phyloP scores from a whole-genome alignment of 1,284 basidiomycete species.

The Ganoderma sinense region DNA sequence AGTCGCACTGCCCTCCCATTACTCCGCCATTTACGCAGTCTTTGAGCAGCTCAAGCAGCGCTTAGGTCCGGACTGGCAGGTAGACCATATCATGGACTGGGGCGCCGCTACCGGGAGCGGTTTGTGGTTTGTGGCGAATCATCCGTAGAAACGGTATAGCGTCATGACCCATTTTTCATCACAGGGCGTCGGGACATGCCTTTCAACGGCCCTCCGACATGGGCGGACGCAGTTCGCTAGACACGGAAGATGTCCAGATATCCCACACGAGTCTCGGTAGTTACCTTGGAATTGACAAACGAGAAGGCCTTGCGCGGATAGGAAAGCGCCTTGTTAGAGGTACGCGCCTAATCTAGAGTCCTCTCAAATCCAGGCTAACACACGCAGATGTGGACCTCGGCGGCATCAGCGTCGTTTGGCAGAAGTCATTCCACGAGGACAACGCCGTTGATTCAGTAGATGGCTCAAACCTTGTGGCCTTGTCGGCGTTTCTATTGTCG shows the following conservation, averaged over 20 bases:
- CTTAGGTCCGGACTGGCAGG: constrained; percentile 63
- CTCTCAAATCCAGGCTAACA: constrained; percentile 11
- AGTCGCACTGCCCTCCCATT: constrained; percentile 79
- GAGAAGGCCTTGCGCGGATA: constrained; percentile 70
- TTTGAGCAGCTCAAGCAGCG: constrained; percentile 68
- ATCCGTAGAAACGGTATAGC: constrained; percentile 3
- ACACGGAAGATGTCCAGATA: constrained; percentile 47
- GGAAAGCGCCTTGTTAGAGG: constrained; percentile 68
- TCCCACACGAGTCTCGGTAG: constrained; percentile 59
- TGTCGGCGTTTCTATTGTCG: constrained; percentile 89
- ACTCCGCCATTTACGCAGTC: constrained; percentile 74
- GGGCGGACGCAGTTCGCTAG: constrained; percentile 23
- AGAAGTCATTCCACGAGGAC: constrained; percentile 59
- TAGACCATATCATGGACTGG: constrained; percentile 76
- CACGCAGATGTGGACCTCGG: constrained; percentile 56
- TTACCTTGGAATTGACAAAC: constrained; percentile 77
- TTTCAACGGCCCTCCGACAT: constrained; percentile 55
- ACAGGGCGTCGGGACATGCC: constrained; percentile 67
- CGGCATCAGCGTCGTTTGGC: constrained; percentile 57
- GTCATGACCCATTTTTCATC: constrained; percentile 17
- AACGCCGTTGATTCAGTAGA: constrained; percentile 46
- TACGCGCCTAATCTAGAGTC: constrained; percentile 38
- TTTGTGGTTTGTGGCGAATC: constrained; percentile 61
- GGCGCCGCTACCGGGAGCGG: constrained; percentile 78
- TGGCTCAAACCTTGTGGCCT: constrained; percentile 67